Base-by-base conservation (phyloP, 2,329 filamentous ascomycete species). In the Epichloe baconii region DNA sequence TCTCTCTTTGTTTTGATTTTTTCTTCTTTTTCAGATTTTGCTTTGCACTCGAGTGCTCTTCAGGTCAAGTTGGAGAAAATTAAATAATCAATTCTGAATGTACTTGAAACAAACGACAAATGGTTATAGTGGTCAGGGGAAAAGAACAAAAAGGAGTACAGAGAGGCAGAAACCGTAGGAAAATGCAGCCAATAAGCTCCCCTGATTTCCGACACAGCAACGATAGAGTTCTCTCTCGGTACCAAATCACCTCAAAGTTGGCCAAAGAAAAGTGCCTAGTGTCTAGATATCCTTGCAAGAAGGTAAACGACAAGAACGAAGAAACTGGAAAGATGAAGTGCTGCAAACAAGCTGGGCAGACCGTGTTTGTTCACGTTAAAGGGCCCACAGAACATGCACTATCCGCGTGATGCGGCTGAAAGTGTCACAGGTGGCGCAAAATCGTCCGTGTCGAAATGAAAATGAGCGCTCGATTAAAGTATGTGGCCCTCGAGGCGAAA, bases 21-120 rank as follows among this genome's bases (percentile, higher is more conserved):
- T 53, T 58, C 54, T 57, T 56, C 49, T 54, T 47, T 58, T 53
- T 59, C 57, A 59, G 50, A 63, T 61, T 57, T 62, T 51, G 60
- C 55, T 55, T 58, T 50, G 62, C 67, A 68, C 68, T 66, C 63
- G 57, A 55, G 65, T 63, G 66, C 63, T 60, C 54, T 66, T 67
- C 61, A 67, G 62, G 61, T 63, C 61, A 67, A 62, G 57, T 59
- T 56, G 52, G 36, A 38, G 56, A 62, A 64, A 55, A 61, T 62
- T 62, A 64, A 67, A 68, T 70, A 73, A 69, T 75, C 70, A 76
- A 76, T 76, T 75, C 66, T 74, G 71, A 75, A 74, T 75, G 70
- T 72, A 68, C 62, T 67, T 66, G 61, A 60, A 58, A 63, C 57
- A 61, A 61, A 59, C 63, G 57, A 58, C 53, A 61, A 61, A 60